Percentiles rank a stretch among this genome's conserved stretches.
phyloP scores from a whole-genome alignment of 2,329 filamentous ascomycete genomes.

The Xylaria sp. region DNA sequence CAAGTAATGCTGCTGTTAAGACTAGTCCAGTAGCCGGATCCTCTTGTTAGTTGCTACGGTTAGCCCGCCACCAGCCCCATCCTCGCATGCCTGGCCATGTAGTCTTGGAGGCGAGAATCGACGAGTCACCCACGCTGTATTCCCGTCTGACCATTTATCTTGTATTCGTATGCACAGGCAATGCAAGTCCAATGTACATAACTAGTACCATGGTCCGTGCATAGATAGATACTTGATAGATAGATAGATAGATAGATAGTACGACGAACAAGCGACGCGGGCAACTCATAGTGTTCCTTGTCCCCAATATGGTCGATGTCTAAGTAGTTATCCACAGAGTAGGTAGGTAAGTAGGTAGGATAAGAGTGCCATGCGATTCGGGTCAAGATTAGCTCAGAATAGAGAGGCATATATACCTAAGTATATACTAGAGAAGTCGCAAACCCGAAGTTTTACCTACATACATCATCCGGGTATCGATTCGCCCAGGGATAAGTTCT shows the following conservation, averaged over 20 bases:
- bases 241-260: no score
- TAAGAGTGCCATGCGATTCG: background rate
- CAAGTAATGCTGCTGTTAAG: conserved; percentile 16
- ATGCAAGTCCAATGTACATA: conserved; percentile 24
- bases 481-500: conserved; percentile 37
- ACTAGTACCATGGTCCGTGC: no score
- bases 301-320: conserved; percentile 21
- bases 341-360: background rate
- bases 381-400: conserved; percentile 8
- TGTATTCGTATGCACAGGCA: background rate
- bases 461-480: background rate
- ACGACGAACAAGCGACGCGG: conserved; percentile 10
- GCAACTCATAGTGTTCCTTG: conserved; percentile 21
- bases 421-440: background rate
- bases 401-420: background rate
- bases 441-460: background rate
- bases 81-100: background rate
- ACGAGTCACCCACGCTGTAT: conserved; percentile 25
- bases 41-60: conserved; percentile 2
- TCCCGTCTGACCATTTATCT: conserved; percentile 23
- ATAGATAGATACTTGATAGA: no score
- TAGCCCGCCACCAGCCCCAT: background rate
- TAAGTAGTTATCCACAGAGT: background rate
- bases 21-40: conserved; percentile 5
- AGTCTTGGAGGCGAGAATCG: conserved; percentile 24